Evolutionary conservation across 2,329 filamentous ascomycete species (phyloP), one percentile per base, ranked within the genome.

Genomic region (Stachybotrys chlorohalonatus): DNA sequence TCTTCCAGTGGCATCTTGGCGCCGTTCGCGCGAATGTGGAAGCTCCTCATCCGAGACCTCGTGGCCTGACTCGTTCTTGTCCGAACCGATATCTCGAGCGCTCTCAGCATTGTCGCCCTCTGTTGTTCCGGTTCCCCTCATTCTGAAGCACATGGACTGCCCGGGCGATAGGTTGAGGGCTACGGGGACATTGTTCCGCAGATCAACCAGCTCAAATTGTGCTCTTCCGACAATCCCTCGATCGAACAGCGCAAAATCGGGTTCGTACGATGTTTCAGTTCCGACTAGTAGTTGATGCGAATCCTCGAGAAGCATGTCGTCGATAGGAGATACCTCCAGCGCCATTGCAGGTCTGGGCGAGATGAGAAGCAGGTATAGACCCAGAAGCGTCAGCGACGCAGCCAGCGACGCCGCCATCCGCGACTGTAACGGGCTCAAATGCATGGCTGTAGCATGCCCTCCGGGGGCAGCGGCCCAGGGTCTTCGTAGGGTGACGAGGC

Each of bases 381-480:
- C 64, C 39, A 86, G 62, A 36, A 89, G 68, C 52, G 87, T 65
- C 32, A 82, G 70, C 36, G 83, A 81, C 53, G 84, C 82, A 63
- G 80, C 74, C 53, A 87, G 67, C 55, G 85, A 88, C 63, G 85
- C 83, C 66, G 81, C 81, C 64, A 90, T 81, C 66, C 87, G 85
- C 72, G 84, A 86, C 74, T 89, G 88, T 61, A 89, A 74, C 64
- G 81, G 83, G 68, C 80, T 85, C 69, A 86, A 78, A 70, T 85
- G 74, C 80, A 82, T 82, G 59, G 63, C 69, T 66, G 58, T 62
- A 61, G 63, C 69, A 72, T 72, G 71, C 71, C 75, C 75, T 69
- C 69, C 63, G 65, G 65, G 70, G 70, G 68, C 66, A 60, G 60
- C 57, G 58, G 62, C 56, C 48, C 53, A 24, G 24, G 24, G 24